Percentiles rank a stretch among this genome's conserved stretches.
These are phyloP conservation scores for Oldenlandia corymbosa DNA, from an alignment of 257 asterid species.

Conservation along the genomic window DNA sequence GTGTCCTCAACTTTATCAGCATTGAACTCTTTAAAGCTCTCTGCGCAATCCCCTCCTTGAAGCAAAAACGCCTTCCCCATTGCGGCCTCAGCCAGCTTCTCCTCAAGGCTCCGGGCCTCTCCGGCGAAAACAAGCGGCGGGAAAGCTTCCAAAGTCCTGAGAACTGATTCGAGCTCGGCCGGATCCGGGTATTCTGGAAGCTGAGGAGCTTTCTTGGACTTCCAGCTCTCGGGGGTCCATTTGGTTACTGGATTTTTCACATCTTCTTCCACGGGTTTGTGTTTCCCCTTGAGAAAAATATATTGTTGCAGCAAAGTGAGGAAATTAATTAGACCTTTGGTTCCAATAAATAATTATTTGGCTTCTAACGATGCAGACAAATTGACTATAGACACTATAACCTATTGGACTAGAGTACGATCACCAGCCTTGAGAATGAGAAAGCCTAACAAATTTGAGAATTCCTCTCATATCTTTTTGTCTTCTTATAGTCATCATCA, in stretches of 20 bases:
- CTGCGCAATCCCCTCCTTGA: constrained; percentile 89
- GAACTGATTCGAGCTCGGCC: constrained; percentile 44
- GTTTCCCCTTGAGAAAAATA: too few species aligned
- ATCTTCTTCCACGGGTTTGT: too few species aligned
- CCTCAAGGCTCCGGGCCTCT: constrained; percentile 71
- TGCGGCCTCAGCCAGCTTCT: constrained; percentile 65
- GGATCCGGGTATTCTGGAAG: constrained; percentile 45
- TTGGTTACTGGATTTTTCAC: constrained; percentile 4
- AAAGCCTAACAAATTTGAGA: too few species aligned
- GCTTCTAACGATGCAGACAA: too few species aligned
- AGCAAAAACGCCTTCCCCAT: constrained; percentile 69
- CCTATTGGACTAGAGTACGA: too few species aligned
- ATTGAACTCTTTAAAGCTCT: constrained; percentile 77
- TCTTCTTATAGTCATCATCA: too few species aligned
- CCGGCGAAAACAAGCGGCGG: constrained; percentile 82
- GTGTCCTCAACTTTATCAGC: constrained; percentile 73
- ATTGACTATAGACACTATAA: too few species aligned
- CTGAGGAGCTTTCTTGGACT: constrained; percentile 45
- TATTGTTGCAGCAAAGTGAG: too few species aligned
- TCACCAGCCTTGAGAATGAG: too few species aligned
- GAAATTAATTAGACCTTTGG: too few species aligned
- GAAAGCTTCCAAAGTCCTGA: constrained; percentile 43
- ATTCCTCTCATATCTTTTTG: too few species aligned
- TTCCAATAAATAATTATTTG: too few species aligned
- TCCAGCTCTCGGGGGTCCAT: constrained; percentile 52